Evolutionary conservation across 495 filamentous ascomycete genomes (phyloP).

Genomic region (Aspergillus homomorphus): DNA sequence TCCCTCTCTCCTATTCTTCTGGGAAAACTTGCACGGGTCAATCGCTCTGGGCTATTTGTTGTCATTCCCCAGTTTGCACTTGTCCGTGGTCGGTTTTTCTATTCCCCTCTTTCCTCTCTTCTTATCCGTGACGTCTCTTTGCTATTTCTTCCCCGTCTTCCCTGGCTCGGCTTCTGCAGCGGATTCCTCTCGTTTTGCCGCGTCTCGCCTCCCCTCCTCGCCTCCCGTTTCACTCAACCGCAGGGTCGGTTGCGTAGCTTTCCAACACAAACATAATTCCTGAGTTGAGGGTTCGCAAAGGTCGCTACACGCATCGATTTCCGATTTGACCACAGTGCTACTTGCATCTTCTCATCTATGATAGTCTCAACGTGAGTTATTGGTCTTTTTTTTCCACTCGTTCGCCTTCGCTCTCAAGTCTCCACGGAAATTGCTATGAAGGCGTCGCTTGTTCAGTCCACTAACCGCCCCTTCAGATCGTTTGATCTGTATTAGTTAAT

Average conservation of each 20-base stretch:
- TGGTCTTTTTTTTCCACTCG: not conserved
- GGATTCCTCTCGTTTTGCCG: not conserved
- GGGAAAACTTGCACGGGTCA: conserved; percentile 11
- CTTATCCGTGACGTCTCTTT: too few species aligned
- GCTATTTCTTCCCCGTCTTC: not conserved
- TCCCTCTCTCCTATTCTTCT: conserved; percentile 8
- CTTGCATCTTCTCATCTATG: not conserved
- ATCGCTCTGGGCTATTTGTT: conserved; percentile 13
- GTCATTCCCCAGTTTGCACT: conserved; percentile 3
- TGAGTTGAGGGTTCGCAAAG: not conserved
- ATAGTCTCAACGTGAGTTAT: not conserved
- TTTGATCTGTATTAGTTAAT: conserved; percentile 9
- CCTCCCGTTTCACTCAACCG: not conserved
- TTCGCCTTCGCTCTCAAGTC: not conserved
- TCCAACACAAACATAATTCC: not conserved
- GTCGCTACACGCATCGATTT: not conserved
- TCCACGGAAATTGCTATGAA: not conserved
- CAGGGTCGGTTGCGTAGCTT: not conserved
- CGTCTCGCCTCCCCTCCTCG: not conserved
- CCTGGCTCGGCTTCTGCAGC: not conserved
- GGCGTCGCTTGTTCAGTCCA: not conserved
- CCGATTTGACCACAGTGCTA: not conserved
- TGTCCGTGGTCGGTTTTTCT: not conserved
- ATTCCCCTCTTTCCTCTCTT: not conserved
- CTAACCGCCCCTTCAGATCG: conserved; percentile 3